Evolutionary conservation across 306 rosid species (phyloP).

Genomic region (Carpinus fangiana): DNA sequence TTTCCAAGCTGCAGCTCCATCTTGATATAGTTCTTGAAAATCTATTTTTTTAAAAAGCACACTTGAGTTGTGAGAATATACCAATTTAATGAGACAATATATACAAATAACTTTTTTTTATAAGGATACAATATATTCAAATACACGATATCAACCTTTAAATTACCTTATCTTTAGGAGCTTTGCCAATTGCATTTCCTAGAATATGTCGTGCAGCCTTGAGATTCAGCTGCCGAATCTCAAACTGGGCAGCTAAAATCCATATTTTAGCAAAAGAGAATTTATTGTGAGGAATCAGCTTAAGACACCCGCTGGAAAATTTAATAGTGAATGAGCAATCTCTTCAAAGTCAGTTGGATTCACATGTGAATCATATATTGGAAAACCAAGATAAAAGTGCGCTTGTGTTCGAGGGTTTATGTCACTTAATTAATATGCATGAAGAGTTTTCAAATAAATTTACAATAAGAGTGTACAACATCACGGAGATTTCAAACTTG

Average conservation of each 20-base stretch:
- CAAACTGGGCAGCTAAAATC: constrained; percentile 95
- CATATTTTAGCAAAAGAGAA: constrained; percentile 92
- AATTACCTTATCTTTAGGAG: constrained; percentile 91
- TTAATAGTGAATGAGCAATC: constrained; percentile 18
- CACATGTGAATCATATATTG: background rate
- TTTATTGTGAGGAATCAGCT: constrained; percentile 73
- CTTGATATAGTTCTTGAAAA: constrained; percentile 93
- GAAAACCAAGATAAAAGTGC: background rate
- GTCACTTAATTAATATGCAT: background rate
- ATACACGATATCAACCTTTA: background rate
- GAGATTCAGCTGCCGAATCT: constrained; percentile 84
- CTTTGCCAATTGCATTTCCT: constrained; percentile 88
- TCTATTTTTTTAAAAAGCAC: constrained; percentile 44
- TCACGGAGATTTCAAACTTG: background rate
- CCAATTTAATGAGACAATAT: background rate
- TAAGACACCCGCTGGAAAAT: constrained; percentile 75
- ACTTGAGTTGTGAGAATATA: constrained; percentile 6
- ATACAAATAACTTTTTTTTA: background rate
- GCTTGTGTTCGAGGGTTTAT: background rate
- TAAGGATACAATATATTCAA: no score
- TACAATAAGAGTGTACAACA: background rate
- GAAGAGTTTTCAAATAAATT: background rate
- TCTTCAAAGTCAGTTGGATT: constrained; percentile 2
- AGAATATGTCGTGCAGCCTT: constrained; percentile 68
- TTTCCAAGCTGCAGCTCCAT: constrained; percentile 90